These are phyloP conservation scores for Stephania cephalantha DNA, from an alignment of 164 flowering plant species.

Conservation along the genomic window DNA sequence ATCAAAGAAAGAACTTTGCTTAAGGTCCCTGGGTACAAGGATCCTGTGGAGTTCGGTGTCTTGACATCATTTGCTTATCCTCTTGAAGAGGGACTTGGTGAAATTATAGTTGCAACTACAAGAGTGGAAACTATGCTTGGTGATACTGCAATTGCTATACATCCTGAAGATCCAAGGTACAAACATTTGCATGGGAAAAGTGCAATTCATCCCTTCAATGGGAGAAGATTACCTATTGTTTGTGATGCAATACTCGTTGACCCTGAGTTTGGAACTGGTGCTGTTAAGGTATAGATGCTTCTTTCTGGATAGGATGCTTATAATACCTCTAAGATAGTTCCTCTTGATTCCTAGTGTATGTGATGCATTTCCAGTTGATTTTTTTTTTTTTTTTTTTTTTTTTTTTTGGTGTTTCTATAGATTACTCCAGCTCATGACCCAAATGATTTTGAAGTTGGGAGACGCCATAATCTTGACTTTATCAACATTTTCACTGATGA, in stretches of 20 bases:
- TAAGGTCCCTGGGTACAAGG: conserved; percentile 82
- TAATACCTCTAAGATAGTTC: neutral
- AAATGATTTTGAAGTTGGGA: conserved; percentile 97
- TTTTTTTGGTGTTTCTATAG: conserved; percentile 23
- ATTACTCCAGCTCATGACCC: conserved; percentile 99
- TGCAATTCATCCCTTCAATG: conserved; percentile 91
- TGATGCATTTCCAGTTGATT: neutral
- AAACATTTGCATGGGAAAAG: conserved; percentile 71
- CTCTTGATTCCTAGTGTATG: neutral
- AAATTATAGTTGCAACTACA: conserved; percentile 94
- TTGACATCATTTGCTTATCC: conserved; percentile 97
- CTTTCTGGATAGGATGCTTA: neutral
- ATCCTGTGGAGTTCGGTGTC: conserved; percentile 83
- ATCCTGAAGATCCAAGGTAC: conserved; percentile 81
- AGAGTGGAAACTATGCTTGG: conserved; percentile 98
- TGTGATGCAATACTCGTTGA: conserved; percentile 85
- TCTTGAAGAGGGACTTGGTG: conserved; percentile 62
- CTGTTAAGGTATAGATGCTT: conserved; percentile 63
- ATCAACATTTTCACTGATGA: conserved; percentile 92
- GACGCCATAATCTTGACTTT: conserved; percentile 77
- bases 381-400: neutral
- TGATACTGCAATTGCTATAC: conserved; percentile 94
- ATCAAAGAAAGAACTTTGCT: conserved; percentile 66
- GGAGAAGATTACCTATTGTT: conserved; percentile 76
- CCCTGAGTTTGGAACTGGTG: conserved; percentile 91